Evolutionary conservation across 495 filamentous ascomycete genomes (phyloP), one percentile per base, ranked within the genome.

Genomic region (Lasiosphaeria ovina): DNA sequence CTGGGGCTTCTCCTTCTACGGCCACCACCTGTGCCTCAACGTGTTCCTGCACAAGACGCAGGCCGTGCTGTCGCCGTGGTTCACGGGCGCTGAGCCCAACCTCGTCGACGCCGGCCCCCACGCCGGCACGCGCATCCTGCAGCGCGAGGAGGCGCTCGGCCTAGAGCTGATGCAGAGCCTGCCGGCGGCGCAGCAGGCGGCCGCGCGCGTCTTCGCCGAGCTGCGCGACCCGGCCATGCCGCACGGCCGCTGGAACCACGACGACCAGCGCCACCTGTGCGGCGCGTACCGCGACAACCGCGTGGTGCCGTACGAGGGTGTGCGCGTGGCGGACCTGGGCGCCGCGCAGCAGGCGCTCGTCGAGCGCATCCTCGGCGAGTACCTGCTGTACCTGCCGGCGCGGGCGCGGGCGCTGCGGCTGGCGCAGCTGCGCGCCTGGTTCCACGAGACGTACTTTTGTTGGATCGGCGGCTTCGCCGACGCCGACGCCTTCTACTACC

Each of bases 281-380:
- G 89, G 89, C 54, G 89, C 89, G 14, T 88, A 86, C 69, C 81
- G 86, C 44, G 89, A 92, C 65, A 92, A 92, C 73, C 78, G 89
- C 24, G 76, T 88, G 24, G 83, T 92, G 8, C 88, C 88, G 1
- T 88, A 88, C 73, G 89, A 92, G 73, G 89, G 89, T 3, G 65
- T 89, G 24, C 56, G 71, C 0, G 84, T 83, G 3, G 71, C 74
- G 0, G 68, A 71, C 0, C 73, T 91, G 44, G 63, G 62, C 8
- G 52, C 58, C 0, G 69, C 61, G 9, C 83, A 87, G 67, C 81
- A 83, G 63, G 65, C 69, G 10, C 69, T 84, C 11, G 76, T 90
- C 36, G 75, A 83, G 32, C 69, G 65, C 1, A 83, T 91, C 36
- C 67, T 87, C 6, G 66, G 76, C 34, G 79, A 86, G 60, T 89